Percentiles rank a stretch among this genome's conserved stretches.
These are phyloP conservation scores for Rhododendron griersonianum DNA, from an alignment of 148 eudicot genomes.

Conservation along the genomic window DNA sequence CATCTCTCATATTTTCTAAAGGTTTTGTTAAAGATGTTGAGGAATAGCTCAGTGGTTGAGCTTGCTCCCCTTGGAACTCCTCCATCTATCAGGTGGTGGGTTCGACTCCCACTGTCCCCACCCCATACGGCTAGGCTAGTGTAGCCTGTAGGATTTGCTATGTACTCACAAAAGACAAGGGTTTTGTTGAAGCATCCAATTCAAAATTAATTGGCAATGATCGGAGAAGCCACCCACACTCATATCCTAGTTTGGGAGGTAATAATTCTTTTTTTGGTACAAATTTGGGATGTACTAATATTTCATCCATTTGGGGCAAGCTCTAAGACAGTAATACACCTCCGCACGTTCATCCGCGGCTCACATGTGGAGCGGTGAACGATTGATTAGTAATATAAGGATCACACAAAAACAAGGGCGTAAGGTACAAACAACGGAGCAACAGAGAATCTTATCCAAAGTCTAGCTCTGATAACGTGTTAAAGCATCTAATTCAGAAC, in stretches of 20 bases:
- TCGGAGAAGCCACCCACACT: not conserved
- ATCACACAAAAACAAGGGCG: not conserved
- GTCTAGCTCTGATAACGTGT: not conserved
- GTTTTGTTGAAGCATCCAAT: not conserved
- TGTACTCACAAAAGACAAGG: no score
- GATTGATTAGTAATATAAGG: not conserved
- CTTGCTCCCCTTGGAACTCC: not conserved
- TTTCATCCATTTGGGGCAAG: not conserved
- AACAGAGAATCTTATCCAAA: not conserved
- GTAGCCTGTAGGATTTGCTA: not conserved
- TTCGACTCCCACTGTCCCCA: not conserved
- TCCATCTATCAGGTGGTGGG: not conserved
- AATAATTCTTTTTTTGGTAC: not conserved
- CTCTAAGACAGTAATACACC: not conserved
- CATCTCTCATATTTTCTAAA: not conserved
- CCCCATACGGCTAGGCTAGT: not conserved
- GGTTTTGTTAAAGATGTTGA: not conserved
- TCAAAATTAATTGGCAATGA: not conserved
- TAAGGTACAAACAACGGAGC: not conserved
- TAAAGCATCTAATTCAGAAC: not conserved
- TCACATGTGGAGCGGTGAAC: not conserved
- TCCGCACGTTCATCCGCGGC: not conserved
- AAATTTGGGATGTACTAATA: not conserved
- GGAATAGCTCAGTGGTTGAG: not conserved
- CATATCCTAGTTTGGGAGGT: not conserved